Percentiles rank a stretch among this genome's conserved stretches.
These are phyloP conservation scores for Paecilomyces niveus DNA, from an alignment of 2,329 filamentous ascomycete genomes.

Conservation along the genomic window DNA sequence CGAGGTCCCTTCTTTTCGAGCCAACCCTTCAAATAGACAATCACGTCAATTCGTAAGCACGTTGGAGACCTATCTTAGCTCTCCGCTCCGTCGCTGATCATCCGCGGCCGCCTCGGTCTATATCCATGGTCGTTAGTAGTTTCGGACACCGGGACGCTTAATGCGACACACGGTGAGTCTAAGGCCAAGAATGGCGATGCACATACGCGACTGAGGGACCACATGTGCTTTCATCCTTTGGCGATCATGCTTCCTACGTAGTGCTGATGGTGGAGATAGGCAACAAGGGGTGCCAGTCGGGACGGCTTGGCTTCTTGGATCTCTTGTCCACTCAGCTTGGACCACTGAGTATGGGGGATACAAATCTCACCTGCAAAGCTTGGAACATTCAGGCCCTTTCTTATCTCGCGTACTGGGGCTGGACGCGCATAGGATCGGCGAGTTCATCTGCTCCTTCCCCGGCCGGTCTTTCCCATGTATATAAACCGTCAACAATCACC, in stretches of 20 bases:
- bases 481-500: background rate
- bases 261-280: background rate
- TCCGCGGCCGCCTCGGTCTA: background rate
- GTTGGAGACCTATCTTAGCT: background rate
- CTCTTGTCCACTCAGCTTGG: background rate
- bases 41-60: background rate
- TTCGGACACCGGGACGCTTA: background rate
- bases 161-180: background rate
- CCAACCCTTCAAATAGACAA: background rate
- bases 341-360: background rate
- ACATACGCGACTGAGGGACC: background rate
- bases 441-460: background rate
- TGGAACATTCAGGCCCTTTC: background rate
- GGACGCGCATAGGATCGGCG: background rate
- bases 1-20: background rate
- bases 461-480: background rate
- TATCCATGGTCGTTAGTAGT: background rate
- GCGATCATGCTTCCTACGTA: background rate
- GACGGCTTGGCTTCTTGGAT: background rate
- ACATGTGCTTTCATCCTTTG: background rate
- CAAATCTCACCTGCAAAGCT: background rate
- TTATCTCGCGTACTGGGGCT: background rate
- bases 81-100: background rate
- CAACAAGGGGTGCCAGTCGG: background rate
- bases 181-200: background rate